A percentile compares a stretch with the other conserved stretches of the same genome.
Conservation (phyloP, 164 flowering plant genomes). For the Stephania cephalantha region DNA sequence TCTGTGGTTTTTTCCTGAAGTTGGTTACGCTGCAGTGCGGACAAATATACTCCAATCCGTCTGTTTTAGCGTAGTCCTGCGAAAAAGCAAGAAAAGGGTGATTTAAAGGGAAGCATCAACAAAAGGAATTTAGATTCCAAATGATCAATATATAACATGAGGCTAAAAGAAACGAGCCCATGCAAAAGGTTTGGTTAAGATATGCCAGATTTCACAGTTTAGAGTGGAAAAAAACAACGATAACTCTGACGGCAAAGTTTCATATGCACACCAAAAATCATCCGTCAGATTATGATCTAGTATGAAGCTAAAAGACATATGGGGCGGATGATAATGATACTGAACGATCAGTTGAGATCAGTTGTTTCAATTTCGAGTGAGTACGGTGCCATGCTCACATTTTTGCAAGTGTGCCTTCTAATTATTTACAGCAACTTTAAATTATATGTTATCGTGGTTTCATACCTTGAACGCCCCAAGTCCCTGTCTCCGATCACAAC, state of each 20-base stretch:
- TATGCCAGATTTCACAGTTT: too few relatives aligned
- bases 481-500: constrained; percentile 93
- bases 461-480: constrained; percentile 96
- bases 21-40: constrained; percentile 88
- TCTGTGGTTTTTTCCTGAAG: constrained; percentile 64
- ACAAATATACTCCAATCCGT: constrained; percentile 93
- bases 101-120: background rate
- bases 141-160: background rate
- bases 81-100: background rate
- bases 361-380: too few relatives aligned
- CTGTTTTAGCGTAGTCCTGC: constrained; percentile 99
- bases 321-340: too few relatives aligned
- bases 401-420: background rate
- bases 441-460: background rate
- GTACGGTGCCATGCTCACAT: too few relatives aligned
- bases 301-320: too few relatives aligned
- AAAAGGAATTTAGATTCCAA: background rate
- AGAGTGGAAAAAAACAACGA: too few relatives aligned
- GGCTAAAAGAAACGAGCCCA: too few relatives aligned
- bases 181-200: too few relatives aligned
- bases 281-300: too few relatives aligned
- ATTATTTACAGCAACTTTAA: background rate
- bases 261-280: too few relatives aligned
- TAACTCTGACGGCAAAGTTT: too few relatives aligned
- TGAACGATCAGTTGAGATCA: too few relatives aligned